Base-by-base conservation (phyloP, 2,329 filamentous ascomycete genomes). In the Beauveria medogensis region DNA sequence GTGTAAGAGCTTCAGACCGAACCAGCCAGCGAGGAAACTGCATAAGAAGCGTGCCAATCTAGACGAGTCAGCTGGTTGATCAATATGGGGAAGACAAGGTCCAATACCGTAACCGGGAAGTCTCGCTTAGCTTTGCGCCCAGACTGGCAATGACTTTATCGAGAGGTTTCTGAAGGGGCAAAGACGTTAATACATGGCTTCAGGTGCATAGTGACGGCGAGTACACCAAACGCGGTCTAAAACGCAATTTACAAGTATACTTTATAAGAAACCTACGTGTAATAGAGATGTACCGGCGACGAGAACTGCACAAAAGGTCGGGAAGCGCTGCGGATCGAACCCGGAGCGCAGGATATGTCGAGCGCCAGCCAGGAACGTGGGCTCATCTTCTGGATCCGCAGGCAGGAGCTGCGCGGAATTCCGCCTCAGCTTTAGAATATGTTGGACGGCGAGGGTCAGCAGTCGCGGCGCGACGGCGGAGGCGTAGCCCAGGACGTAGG, bases 261-360 rank as follows among this genome's bases (percentile, higher is more conserved):
- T 12, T 1, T 16, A 10, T 4, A 5, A 43, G 12, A 44, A 5
- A 58, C 77, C 66, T 73, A 82, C 83, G 76, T 85, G 78, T n/a
- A 87, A 69, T n/a, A 87, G 69, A 26, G 83, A 84, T 64, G 80
- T 81, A 44, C 84, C 83, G 40, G 84, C 85, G 44, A 83, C 80
- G 10, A 87, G 72, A 7, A 78, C 75, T 8, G 83, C 84, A 69
- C 84, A 87, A 68, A 87, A 87, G 4, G 83, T 77, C 48, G 85
- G 83, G 67, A 87, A 87, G 9, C 83, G 77, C 63, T 80, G 79
- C 60, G 75, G 73, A 50, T 83, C 81, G 18, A 86, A 71, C 3
- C 82, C 83, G 8, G 77, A 76, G 46, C 72, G 73, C 40, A 86
- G 68, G 61, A 84, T 79, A 40, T 69, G 66, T n/a, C 67, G 63